Evolutionary conservation across 805 yeast species (phyloP), one percentile per base, ranked within the genome.

Genomic region (Suhomyces sp.): DNA sequence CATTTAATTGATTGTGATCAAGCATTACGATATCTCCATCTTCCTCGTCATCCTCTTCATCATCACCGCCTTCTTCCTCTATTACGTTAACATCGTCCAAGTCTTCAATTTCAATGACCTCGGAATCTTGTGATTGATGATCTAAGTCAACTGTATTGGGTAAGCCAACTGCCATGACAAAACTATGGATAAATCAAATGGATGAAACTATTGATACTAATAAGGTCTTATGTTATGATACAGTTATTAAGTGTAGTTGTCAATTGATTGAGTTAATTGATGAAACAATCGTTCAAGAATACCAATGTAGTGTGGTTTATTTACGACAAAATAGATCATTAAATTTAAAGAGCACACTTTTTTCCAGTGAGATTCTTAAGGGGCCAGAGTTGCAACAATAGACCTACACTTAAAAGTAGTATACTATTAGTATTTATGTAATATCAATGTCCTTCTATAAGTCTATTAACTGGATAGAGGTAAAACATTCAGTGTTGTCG

Each of bases 21-120:
- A 48, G 33, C 43, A 37, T 37, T 41, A 51, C 57, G 19, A 43
- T 37, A 37, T 37, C 41, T 19, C 22, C 41, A 8, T 37, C 41
- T 17, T 37, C 41, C 20, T 1, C 41, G 4, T 19, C 41, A 10
- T 37, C 41, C 21, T 37, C 41, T 0, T 37, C 41, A 10, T 55
- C 60, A 22, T 52, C 62, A 13, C 55, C 60, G 27, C 56, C 65
- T 31, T 55, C 55, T 12, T 57, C 60, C 8, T 54, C 61, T 17
- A 58, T 60, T 21, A 47, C 41, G 7, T 51, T 56, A 19, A 22
- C 55, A 22, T 49, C 57, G 13, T 52, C 58, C 25, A 51, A 53
- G 27, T 41, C 53, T n/a, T 46, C 61, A n/a, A 53, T 44, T 15
- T 53, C 57, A 20, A 57, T 53, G 48, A 54, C 43, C 27, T 53